Percentiles rank a stretch among this genome's conserved stretches.
These are phyloP conservation scores for Rhodofomes roseus DNA, from an alignment of 1,284 basidiomycete genomes.

Conservation along the genomic window DNA sequence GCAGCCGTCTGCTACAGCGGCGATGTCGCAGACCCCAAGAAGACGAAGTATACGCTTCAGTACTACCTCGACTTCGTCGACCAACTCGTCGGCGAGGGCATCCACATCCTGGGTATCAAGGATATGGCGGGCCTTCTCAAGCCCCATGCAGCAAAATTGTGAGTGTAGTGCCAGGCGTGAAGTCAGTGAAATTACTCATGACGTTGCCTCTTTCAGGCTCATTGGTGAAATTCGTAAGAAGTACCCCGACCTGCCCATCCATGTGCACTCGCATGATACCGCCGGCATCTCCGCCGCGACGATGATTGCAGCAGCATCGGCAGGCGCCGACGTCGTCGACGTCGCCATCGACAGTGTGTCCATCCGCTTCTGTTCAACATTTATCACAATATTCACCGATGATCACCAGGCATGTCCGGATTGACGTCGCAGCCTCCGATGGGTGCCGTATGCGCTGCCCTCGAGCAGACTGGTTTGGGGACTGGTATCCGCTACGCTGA, in stretches of 20 bases:
- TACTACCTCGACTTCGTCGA: conserved; percentile 98
- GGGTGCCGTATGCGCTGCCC: conserved; percentile 92
- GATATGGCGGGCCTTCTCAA: conserved; percentile 99
- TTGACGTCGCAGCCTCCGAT: conserved; percentile 98
- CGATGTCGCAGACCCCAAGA: conserved; percentile 93
- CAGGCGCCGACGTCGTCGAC: conserved; percentile 97
- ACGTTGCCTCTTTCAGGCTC: conserved; percentile 48
- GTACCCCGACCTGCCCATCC: conserved; percentile 97
- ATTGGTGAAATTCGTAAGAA: conserved; percentile 93
- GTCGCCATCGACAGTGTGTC: conserved; percentile 93
- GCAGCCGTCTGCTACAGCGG: conserved; percentile 99
- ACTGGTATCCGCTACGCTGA: conserved; percentile 98
- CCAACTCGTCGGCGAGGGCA: conserved; percentile 91
- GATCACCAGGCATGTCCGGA: conserved; percentile 84
- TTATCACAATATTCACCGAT: not conserved
- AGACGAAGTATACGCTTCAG: conserved; percentile 96
- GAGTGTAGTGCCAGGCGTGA: conserved; percentile 23
- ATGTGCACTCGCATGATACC: conserved; percentile 99
- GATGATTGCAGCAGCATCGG: conserved; percentile 94
- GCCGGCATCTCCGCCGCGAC: conserved; percentile 96
- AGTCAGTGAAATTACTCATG: conserved; percentile 2
- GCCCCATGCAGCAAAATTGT: conserved; percentile 90
- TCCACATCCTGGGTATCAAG: conserved; percentile 98
- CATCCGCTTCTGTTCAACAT: not conserved
- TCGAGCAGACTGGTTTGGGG: conserved; percentile 94